Evolutionary conservation across 768 basidiomycete genomes (phyloP).

Genomic region (Suillus clintonianus): DNA sequence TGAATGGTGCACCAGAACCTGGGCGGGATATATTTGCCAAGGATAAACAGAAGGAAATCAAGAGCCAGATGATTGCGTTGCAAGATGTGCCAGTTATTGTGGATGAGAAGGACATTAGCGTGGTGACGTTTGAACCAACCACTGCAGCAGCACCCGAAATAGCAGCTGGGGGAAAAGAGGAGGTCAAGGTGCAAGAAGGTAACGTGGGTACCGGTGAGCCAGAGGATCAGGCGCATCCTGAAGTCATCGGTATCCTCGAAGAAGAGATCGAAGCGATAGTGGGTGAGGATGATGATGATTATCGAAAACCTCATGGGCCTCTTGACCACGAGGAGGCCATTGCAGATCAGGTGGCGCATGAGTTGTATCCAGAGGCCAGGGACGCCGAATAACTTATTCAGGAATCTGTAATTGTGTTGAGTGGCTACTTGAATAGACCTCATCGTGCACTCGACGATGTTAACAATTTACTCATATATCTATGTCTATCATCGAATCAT

Average conservation of each 20-base stretch:
- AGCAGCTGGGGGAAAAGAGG: conserved; percentile 5
- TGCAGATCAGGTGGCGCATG: conserved; percentile 54
- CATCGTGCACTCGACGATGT: neutral
- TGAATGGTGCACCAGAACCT: conserved; percentile 64
- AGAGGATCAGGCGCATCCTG: neutral
- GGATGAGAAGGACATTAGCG: conserved; percentile 39
- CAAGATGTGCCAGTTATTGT: conserved; percentile 9
- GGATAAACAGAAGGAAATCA: conserved; percentile 45
- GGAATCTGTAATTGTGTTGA: neutral
- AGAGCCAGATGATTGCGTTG: conserved; percentile 39
- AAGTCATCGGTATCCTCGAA: conserved; percentile 4
- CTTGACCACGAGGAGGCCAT: conserved; percentile 50
- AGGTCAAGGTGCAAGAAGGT: conserved; percentile 4
- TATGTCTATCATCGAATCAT: no score
- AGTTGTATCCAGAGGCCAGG: conserved; percentile 48
- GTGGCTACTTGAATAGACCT: neutral
- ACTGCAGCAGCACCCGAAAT: neutral
- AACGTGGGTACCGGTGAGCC: neutral
- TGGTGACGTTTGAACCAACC: conserved; percentile 14
- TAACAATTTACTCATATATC: neutral
- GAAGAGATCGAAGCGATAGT: conserved; percentile 10
- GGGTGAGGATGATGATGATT: conserved; percentile 9
- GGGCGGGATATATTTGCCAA: conserved; percentile 74
- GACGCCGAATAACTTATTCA: conserved; percentile 7
- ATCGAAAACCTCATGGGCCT: conserved; percentile 40